A percentile compares a stretch with the other conserved stretches of the same genome.
These are phyloP conservation scores for Wickerhamiella infanticola DNA, from an alignment of 1,139 yeast genomes.

Conservation along the genomic window DNA sequence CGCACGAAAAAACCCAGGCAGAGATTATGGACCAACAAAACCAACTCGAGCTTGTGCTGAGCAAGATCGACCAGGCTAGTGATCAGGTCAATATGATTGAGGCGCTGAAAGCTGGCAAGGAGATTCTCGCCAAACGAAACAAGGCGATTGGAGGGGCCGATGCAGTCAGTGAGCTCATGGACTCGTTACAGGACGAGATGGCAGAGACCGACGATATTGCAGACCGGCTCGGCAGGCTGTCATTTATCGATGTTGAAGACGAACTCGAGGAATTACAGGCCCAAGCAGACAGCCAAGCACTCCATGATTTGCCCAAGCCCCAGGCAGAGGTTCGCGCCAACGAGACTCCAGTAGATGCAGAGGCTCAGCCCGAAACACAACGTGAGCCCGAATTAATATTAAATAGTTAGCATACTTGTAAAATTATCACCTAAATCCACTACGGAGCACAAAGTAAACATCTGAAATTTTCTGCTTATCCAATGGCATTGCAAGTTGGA, in stretches of 20 bases:
- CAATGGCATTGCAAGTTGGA: constrained; percentile 7
- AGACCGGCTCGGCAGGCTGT: constrained; percentile 17
- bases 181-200: constrained; percentile 21
- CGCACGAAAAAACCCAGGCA: constrained; percentile 19
- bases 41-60: constrained; percentile 22
- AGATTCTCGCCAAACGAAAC: constrained; percentile 21
- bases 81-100: constrained; percentile 15
- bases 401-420: neutral
- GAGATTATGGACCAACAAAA: constrained; percentile 19
- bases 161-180: constrained; percentile 24
- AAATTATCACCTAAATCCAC: neutral
- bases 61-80: constrained; percentile 15
- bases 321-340: neutral
- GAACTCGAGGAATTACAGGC: constrained; percentile 9
- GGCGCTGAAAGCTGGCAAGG: constrained; percentile 21
- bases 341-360: too few relatives aligned
- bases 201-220: constrained; percentile 23
- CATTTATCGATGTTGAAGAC: constrained; percentile 10
- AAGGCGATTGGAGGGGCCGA: constrained; percentile 23
- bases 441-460: neutral
- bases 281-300: constrained; percentile 4
- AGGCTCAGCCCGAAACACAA: too few relatives aligned
- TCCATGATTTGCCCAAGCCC: neutral
- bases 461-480: too few relatives aligned
- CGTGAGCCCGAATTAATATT: too few relatives aligned